Evolutionary conservation across 305 asterid species (phyloP).

Genomic region (Fraxinus sp.): DNA sequence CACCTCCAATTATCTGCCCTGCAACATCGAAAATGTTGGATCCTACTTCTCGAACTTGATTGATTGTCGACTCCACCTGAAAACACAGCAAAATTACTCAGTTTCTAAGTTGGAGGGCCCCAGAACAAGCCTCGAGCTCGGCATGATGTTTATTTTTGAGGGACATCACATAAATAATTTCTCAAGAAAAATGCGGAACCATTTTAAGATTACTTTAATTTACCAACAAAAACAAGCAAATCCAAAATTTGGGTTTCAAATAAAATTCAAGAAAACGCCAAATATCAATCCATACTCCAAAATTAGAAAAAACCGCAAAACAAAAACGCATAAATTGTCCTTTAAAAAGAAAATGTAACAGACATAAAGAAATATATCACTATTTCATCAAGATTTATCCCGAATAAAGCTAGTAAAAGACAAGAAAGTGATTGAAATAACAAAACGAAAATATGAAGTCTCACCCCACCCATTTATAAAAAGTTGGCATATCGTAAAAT

Average conservation of each 20-base stretch:
- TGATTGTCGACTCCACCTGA: constrained; percentile 75
- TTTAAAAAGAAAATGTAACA: neutral
- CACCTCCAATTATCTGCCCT: constrained; percentile 59
- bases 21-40: constrained; percentile 47
- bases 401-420: neutral
- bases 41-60: constrained; percentile 67
- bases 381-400: neutral
- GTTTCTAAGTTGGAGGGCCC: neutral
- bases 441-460: neutral
- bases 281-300: neutral
- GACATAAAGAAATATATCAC: neutral
- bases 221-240: neutral
- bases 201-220: neutral
- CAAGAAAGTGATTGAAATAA: neutral
- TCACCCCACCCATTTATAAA: neutral
- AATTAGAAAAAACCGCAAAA: neutral
- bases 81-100: constrained; percentile 22
- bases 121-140: neutral
- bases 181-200: neutral
- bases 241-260: constrained; percentile 1
- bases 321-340: neutral
- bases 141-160: neutral
- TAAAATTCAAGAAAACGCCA: neutral
- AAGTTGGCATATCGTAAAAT: neutral
- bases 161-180: neutral